These are phyloP conservation scores for Lactifluus subvellereus DNA, from an alignment of 768 basidiomycete genomes.

Conservation along the genomic window DNA sequence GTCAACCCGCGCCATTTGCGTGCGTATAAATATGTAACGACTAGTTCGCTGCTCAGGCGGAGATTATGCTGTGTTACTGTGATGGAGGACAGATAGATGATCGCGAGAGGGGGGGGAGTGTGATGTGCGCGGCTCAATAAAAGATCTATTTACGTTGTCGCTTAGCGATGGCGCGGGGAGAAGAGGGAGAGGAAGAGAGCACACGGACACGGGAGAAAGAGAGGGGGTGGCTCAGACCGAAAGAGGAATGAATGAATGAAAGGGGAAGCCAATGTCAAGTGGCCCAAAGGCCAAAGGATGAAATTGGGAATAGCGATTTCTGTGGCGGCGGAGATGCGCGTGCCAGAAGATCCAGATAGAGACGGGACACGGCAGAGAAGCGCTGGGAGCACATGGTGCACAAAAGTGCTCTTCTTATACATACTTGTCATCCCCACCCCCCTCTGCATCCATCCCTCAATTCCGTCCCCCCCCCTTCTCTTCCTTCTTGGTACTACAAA, in stretches of 20 bases:
- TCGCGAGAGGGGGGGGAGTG: not conserved
- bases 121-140: not conserved
- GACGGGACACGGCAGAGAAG: conserved; percentile 13
- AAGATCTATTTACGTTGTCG: not conserved
- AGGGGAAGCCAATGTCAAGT: not conserved
- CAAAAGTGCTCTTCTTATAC: not conserved
- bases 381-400: conserved; percentile 24
- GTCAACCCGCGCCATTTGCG: not conserved
- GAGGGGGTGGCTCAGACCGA: too few species aligned
- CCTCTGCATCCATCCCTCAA: conserved; percentile 24
- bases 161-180: not conserved
- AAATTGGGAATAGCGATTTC: conserved; percentile 4
- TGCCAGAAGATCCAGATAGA: not conserved
- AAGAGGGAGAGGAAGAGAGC: not conserved
- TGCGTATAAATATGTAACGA: conserved; percentile 13
- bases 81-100: not conserved
- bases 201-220: too few species aligned
- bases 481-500: not conserved
- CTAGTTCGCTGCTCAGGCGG: too few species aligned
- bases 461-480: not conserved
- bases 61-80: too few species aligned
- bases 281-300: not conserved
- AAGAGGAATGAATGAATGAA: not conserved
- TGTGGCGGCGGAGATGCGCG: not conserved
- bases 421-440: conserved; percentile 27